Base-by-base conservation (phyloP, 768 basidiomycete species). In the Auricularia sp. region DNA sequence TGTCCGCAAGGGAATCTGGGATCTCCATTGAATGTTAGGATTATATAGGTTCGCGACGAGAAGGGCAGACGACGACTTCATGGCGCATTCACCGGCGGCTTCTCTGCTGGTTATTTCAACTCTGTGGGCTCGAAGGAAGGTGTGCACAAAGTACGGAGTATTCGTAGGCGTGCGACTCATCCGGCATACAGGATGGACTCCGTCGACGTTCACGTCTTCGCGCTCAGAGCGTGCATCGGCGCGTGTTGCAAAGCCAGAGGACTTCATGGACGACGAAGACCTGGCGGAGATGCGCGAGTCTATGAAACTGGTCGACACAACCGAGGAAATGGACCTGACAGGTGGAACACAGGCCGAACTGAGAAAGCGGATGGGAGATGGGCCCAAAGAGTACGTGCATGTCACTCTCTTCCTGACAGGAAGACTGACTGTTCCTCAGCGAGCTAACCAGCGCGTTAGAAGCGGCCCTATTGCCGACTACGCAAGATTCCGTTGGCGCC, bases 261-360 rank as follows among this genome's bases (percentile, higher is more conserved):
- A 97, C 73, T 98, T 92, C 73, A 98, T 99, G 97, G 97, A 99
- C 76, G 97, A 98, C 54, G 97, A 99, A 76, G 97, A 98, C 73
- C 78, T 98, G 16, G 86, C 90, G 56, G 92, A 92, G 67, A 74
- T 90, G 66, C 84, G 82, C 39, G 92, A 94, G 47, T 84, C 83
- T 68, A 81, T 87, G 69, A 84, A 82, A 21, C 74, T 97, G 8
- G 84, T 94, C 3, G 88, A 91, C 71, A 89, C 87, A 44, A 86
- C 87, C 13, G 90, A 95, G 42, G 83, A 90, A 68, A 88, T 88
- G 82, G 85, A 89, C 68, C 75, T 87, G 54, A 73, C 84, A 0
- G 84, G 82, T n/a, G 82, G 81, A 0, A 83, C 83, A 1, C 78
- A 82, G 68, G 76, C 78, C 0, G 86, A 83, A 67, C 71, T 75